Conservation (phyloP, 2,329 filamentous ascomycete species). For the Aspergillus sp. region DNA sequence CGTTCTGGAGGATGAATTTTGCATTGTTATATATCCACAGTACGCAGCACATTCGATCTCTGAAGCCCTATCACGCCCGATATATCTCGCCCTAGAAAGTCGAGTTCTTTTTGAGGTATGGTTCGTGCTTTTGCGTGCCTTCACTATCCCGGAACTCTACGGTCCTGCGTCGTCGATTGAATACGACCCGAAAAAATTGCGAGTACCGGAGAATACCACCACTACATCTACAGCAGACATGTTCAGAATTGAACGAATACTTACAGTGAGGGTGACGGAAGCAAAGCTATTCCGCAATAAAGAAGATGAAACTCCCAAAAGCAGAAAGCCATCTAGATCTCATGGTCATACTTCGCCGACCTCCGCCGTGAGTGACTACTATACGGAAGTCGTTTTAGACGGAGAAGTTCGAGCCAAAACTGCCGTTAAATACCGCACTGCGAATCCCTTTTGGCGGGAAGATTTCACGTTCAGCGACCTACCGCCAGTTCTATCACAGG, state of each 20-base stretch:
- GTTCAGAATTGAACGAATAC: slow-evolving; percentile 61
- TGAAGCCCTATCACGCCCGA: slow-evolving; percentile 74
- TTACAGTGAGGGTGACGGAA: slow-evolving; percentile 58
- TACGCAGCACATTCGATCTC: slow-evolving; percentile 73
- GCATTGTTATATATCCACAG: slow-evolving; percentile 91
- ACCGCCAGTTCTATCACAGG: slow-evolving; percentile 43
- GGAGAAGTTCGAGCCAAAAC: slow-evolving; percentile 46
- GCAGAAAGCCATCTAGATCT: slow-evolving; percentile 29
- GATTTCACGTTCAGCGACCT: slow-evolving; percentile 45
- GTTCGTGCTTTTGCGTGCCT: slow-evolving; percentile 87
- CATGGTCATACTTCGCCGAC: slow-evolving; percentile 20
- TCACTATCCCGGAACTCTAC: slow-evolving; percentile 88
- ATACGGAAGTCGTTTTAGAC: slow-evolving; percentile 45
- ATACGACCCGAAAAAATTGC: slow-evolving; percentile 40
- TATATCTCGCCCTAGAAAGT: slow-evolving; percentile 83
- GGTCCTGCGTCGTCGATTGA: slow-evolving; percentile 48
- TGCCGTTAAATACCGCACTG: slow-evolving; percentile 41
- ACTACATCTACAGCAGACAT: slow-evolving; percentile 49
- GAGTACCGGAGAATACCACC: slow-evolving; percentile 21
- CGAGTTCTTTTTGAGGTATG: slow-evolving; percentile 93
- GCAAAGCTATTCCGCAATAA: slow-evolving; percentile 48
- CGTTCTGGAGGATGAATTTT: slow-evolving; percentile 87
- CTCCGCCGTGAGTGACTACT: slow-evolving; percentile 38
- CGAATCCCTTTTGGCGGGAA: slow-evolving; percentile 46
- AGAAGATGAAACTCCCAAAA: slow-evolving; percentile 26